Evolutionary conservation across 2,329 filamentous ascomycete genomes (phyloP), one percentile per base, ranked within the genome.

Genomic region (Colletotrichum acutatum): DNA sequence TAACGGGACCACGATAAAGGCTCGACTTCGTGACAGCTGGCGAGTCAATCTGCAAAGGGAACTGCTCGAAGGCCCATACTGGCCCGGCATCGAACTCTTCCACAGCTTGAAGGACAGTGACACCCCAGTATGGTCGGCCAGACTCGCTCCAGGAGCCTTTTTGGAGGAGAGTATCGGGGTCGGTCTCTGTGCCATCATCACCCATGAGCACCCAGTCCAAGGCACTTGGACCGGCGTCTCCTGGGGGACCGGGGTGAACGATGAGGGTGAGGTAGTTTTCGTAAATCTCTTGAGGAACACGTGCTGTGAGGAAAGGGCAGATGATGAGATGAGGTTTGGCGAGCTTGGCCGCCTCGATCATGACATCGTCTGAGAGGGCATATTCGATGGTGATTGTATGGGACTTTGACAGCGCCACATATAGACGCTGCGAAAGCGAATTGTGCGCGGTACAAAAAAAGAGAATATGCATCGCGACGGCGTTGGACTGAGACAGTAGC

Each of bases 371-470:
- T 1, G 79, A 80, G 42, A 81, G 74, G 32, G 80, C 83, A 78
- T 82, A 84, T 71, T 85, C 83, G 69, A 84, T 79, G 4, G 82
- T 82, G 70, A 85, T 78, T 28, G 81, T 77, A 69, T 84, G 83
- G 9, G 78, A 77, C 46, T 78, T 74, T 2, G 80, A 80, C 22
- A 85, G 75, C 5, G 78, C 79, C 24, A 84, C 77, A 68, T 80
- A 82, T 9, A 84, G 77, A 26, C 81, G 79, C 74, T 84, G 83
- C 6, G 83, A 85, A 6, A 85, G 78, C 11, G 83, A 84, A 69
- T 84, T 85, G 77, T 84, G 82, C n/a, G 83, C 83, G 5, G 83
- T 85, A 74, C 83, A 84, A n/a, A 85, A 77, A 71, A 85, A 84
- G 65, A 85, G 81, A 54, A 84, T 83, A 76, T 80, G 81, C 81